Evolutionary conservation across 108 stramenopile genomes (phyloP).

Genomic region (Fistulifera pelliculosa): DNA sequence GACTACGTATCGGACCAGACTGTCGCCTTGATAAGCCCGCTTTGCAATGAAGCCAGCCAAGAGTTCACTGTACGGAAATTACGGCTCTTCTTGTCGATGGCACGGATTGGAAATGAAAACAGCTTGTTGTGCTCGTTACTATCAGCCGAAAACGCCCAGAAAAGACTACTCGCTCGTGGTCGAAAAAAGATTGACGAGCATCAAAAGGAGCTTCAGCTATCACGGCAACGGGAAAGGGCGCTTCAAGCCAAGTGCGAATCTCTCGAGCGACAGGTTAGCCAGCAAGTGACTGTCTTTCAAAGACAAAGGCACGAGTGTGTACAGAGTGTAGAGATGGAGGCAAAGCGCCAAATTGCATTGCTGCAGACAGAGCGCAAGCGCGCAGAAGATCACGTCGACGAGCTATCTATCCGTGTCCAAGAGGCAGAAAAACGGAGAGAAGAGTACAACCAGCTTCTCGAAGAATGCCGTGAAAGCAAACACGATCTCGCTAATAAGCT

Average conservation of each 20-base stretch:
- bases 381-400: not conserved
- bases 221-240: not conserved
- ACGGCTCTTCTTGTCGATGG: not conserved
- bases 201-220: not conserved
- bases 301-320: not conserved
- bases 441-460: not conserved
- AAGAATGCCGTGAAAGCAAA: not conserved
- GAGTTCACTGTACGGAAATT: not conserved
- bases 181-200: too few relatives aligned
- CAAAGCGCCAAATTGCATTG: too few relatives aligned
- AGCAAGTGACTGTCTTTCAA: not conserved
- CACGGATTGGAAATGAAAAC: slow-evolving; percentile 1
- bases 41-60: not conserved
- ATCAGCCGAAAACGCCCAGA: too few relatives aligned
- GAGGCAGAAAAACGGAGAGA: not conserved
- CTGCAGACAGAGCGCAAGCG: not conserved
- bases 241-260: not conserved
- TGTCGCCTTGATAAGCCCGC: not conserved
- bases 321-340: too few relatives aligned
- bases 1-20: not conserved
- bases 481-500: not conserved
- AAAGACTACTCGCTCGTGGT: too few relatives aligned
- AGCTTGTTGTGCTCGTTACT: too few relatives aligned
- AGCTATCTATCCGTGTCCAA: not conserved
- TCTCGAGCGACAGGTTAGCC: not conserved